These are phyloP conservation scores for Lagenaria siceraria DNA, from an alignment of 306 rosid genomes.

Conservation along the genomic window DNA sequence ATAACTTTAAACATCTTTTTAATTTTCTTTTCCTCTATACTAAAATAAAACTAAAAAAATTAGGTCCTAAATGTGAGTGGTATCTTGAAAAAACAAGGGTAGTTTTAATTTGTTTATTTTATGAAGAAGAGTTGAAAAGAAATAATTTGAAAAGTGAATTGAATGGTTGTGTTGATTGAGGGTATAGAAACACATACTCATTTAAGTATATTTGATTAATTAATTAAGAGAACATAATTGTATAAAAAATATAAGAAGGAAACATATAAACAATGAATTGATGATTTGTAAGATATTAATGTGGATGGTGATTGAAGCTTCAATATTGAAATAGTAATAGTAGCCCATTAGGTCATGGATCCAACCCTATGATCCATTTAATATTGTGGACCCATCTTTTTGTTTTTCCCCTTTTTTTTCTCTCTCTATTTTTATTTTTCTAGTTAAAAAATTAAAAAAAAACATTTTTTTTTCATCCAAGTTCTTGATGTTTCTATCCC, in stretches of 20 bases:
- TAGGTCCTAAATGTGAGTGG: no score
- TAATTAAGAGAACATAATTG: background rate
- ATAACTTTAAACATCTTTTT: no score
- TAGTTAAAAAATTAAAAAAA: background rate
- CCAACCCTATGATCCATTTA: conserved; percentile 17
- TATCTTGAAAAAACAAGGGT: no score
- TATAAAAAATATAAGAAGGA: background rate
- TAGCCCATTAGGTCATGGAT: conserved; percentile 10
- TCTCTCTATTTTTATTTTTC: background rate
- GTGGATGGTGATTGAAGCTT: conserved; percentile 7
- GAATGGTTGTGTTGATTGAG: background rate
- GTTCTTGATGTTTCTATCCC: background rate
- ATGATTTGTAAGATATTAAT: conserved; percentile 2
- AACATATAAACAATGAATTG: background rate
- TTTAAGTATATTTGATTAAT: background rate
- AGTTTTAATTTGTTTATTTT: no score
- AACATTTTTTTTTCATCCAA: background rate
- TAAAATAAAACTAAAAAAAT: no score
- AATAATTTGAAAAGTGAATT: background rate
- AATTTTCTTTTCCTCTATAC: no score
- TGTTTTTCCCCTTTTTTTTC: background rate
- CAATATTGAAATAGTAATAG: background rate
- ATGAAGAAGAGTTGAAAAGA: background rate
- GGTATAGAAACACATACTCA: background rate
- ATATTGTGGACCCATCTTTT: conserved; percentile 26